Percentiles rank a stretch among this genome's conserved stretches.
These are phyloP conservation scores for Zygoascus hellenicus DNA, from an alignment of 1,139 yeast species.

Conservation along the genomic window DNA sequence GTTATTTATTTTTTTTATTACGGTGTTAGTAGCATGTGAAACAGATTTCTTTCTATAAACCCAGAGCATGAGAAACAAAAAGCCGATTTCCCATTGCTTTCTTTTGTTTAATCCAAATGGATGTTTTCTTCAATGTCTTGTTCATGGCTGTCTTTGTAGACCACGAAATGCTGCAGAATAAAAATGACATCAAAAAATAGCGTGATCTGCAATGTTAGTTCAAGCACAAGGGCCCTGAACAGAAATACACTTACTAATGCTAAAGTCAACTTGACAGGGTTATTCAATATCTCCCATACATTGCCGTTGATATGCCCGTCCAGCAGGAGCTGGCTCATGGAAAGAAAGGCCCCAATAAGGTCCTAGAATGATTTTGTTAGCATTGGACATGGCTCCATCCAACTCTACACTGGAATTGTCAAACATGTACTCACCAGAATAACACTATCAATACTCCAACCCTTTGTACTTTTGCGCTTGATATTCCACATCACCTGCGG, in stretches of 20 bases:
- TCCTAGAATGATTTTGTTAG: constrained; percentile 36
- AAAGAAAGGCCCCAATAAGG: constrained; percentile 48
- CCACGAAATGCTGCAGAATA: constrained; percentile 29
- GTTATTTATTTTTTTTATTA: too few relatives aligned
- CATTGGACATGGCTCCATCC: background rate
- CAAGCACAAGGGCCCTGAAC: background rate
- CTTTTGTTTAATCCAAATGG: background rate
- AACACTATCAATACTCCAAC: constrained; percentile 51
- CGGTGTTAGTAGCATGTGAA: too few relatives aligned
- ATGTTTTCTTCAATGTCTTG: constrained; percentile 13
- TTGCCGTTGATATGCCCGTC: constrained; percentile 33
- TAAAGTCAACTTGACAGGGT: constrained; percentile 32
- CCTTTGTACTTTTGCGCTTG: constrained; percentile 49
- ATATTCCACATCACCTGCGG: constrained; percentile 56
- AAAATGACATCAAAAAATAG: constrained; percentile 31
- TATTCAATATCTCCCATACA: constrained; percentile 30
- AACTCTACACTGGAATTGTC: background rate
- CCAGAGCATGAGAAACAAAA: too few relatives aligned
- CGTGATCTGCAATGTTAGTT: constrained; percentile 21
- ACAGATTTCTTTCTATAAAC: too few relatives aligned
- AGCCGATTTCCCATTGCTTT: background rate
- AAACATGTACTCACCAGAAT: constrained; percentile 9
- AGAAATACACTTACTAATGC: constrained; percentile 23
- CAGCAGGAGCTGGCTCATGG: constrained; percentile 45
- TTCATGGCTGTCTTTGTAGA: constrained; percentile 9